Evolutionary conservation across 2,329 filamentous ascomycete genomes (phyloP), one percentile per base, ranked within the genome.

Genomic region (Monilinia vaccinii-corymbosi): DNA sequence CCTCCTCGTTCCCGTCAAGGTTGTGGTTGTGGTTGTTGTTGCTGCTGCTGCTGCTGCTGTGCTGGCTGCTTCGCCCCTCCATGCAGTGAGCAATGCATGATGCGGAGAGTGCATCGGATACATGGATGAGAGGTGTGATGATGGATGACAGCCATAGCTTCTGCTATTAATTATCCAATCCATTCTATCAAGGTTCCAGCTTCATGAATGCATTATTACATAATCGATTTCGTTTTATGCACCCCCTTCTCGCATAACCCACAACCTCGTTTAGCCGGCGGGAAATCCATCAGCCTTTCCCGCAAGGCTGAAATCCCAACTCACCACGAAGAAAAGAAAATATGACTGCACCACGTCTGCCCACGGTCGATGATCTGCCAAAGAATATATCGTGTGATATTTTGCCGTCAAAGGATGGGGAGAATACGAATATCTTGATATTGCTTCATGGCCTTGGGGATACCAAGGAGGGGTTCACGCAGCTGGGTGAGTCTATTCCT

Each of bases 361-460:
- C 78, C 28, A 66, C 69, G 25, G 66, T 67, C 44, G 68, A 75
- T 58, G 77, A 81, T 69, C 80, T 82, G 64, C 76, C 79, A 14
- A 61, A 74, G 16, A 78, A 70, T 73, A 73, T 68, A 63, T 72
- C 56, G 65, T 73, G 66, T 51, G 66, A 64, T 53, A 69, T 73
- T 34, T 64, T 69, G 63, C 73, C 66, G 55, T 70, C 67, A 49
- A 68, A 63, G 61, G 69, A 60, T 57, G 56, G 74, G 58, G 73
- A 77, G 23, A 71, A 74, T 5, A 72, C 81, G 25, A 88, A 88
- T 70, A 73, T 87, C 63, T 79, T 89, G 47, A 73, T 89, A 67
- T 79, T 89, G 38, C 79, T 89, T 5, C 86, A 89, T 70, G 85
- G 86, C 61, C 77, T 89, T 21, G 86, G 86, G 52, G 86, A 89